These are phyloP conservation scores for Inga leiocalycina DNA, from an alignment of 306 rosid species.

Conservation along the genomic window DNA sequence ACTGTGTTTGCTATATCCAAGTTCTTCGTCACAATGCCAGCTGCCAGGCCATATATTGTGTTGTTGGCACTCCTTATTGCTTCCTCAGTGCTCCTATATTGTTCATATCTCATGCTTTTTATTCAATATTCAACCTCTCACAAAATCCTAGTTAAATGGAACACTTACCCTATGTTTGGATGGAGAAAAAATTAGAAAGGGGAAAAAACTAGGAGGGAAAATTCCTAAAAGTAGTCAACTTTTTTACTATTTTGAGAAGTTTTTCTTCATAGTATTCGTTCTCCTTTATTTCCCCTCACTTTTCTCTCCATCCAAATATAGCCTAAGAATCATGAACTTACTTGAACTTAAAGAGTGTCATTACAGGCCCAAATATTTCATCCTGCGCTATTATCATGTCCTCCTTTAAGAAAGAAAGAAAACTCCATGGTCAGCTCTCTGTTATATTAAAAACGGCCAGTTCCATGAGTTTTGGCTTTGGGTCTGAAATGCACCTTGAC, in stretches of 20 bases:
- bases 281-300: too few species aligned
- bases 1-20: conserved; percentile 76
- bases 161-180: neutral
- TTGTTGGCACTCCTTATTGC: conserved; percentile 74
- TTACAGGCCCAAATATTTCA: conserved; percentile 91
- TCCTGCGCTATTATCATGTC: conserved; percentile 73
- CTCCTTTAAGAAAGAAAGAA: conserved; percentile 46
- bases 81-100: conserved; percentile 72
- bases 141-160: neutral
- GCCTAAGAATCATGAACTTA: conserved; percentile 30
- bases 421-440: neutral
- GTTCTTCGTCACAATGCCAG: conserved; percentile 76
- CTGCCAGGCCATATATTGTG: conserved; percentile 78
- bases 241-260: too few species aligned
- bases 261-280: too few species aligned
- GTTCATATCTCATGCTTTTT: neutral
- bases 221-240: too few species aligned
- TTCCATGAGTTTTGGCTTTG: conserved; percentile 12
- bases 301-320: too few species aligned
- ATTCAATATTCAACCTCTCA: neutral
- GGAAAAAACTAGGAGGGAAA: too few species aligned
- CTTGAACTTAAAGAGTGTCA: conserved; percentile 80
- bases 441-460: neutral
- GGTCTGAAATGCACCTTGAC: conserved; percentile 55
- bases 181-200: too few species aligned